A percentile compares a stretch with the other conserved stretches of the same genome.
Conservation (phyloP, 495 filamentous ascomycete species). For the Tuber calosporum region DNA sequence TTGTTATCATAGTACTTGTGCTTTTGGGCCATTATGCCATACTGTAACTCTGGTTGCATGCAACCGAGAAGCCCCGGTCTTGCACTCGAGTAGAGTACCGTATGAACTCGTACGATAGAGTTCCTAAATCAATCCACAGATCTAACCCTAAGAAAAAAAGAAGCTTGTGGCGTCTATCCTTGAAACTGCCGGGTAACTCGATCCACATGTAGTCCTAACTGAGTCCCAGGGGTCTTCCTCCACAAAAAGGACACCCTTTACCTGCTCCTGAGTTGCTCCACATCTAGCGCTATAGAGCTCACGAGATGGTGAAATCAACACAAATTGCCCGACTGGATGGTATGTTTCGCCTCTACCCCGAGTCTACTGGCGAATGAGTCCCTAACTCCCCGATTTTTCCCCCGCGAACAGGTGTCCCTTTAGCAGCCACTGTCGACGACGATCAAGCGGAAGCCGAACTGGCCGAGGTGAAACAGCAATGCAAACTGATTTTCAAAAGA, state of each 20-base stretch:
- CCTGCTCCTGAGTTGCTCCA: not conserved
- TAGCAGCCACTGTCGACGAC: slow-evolving; percentile 92
- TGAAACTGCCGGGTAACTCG: not conserved
- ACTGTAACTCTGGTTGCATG: no score
- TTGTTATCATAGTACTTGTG: no score
- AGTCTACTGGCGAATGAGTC: slow-evolving; percentile 25
- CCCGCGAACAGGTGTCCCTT: slow-evolving; percentile 67
- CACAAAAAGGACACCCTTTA: not conserved
- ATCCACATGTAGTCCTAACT: not conserved
- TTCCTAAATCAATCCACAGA: no score
- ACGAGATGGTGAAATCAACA: slow-evolving; percentile 85
- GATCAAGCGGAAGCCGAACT: slow-evolving; percentile 73
- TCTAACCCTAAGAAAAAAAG: no score
- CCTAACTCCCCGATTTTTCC: not conserved
- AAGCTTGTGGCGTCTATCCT: no score
- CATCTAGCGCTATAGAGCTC: slow-evolving; percentile 15
- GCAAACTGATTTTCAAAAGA: slow-evolving; percentile 79
- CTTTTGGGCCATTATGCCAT: no score
- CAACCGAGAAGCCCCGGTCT: no score
- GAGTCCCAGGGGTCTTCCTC: not conserved
- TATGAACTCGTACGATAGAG: no score
- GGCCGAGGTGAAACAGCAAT: slow-evolving; percentile 78
- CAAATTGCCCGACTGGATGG: slow-evolving; percentile 91
- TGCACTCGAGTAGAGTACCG: no score
- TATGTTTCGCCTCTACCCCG: slow-evolving; percentile 43